Evolutionary conservation across 768 basidiomycete species (phyloP).

Genomic region (Termitomyces sp.): DNA sequence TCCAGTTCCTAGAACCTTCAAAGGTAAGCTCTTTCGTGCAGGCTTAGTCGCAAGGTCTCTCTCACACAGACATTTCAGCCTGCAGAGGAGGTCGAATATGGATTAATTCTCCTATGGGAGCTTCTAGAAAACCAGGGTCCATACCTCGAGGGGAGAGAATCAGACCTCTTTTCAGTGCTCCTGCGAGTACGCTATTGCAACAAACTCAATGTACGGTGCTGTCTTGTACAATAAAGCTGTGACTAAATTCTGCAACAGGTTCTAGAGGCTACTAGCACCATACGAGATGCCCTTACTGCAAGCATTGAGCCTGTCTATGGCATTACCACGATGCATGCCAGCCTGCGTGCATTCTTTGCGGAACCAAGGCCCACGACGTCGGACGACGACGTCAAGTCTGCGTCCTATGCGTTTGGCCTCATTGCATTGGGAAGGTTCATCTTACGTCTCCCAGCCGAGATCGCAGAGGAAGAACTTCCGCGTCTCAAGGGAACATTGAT

Average conservation of each 20-base stretch:
- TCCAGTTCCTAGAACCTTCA: constrained; percentile 54
- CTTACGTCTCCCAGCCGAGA: constrained; percentile 72
- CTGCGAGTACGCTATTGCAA: constrained; percentile 71
- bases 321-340: constrained; percentile 75
- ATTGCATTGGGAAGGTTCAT: constrained; percentile 82
- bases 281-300: constrained; percentile 68
- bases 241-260: constrained; percentile 39
- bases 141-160: constrained; percentile 76
- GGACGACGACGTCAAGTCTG: constrained; percentile 50
- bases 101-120: constrained; percentile 79
- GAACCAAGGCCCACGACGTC: constrained; percentile 38
- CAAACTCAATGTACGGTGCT: constrained; percentile 53
- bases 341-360: constrained; percentile 57
- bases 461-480: constrained; percentile 84
- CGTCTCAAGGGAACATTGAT: constrained; percentile 68
- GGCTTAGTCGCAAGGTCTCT: not conserved
- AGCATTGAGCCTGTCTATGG: constrained; percentile 83
- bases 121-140: constrained; percentile 69
- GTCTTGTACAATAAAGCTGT: not conserved
- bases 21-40: constrained; percentile 40
- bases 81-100: constrained; percentile 68
- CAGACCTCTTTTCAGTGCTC: constrained; percentile 66
- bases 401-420: constrained; percentile 77
- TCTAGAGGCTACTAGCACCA: constrained; percentile 75
- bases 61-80: constrained; percentile 37